phyloP scores from a whole-genome alignment of 805 yeast genomes.

The Wilhelminamyces savonicus region DNA sequence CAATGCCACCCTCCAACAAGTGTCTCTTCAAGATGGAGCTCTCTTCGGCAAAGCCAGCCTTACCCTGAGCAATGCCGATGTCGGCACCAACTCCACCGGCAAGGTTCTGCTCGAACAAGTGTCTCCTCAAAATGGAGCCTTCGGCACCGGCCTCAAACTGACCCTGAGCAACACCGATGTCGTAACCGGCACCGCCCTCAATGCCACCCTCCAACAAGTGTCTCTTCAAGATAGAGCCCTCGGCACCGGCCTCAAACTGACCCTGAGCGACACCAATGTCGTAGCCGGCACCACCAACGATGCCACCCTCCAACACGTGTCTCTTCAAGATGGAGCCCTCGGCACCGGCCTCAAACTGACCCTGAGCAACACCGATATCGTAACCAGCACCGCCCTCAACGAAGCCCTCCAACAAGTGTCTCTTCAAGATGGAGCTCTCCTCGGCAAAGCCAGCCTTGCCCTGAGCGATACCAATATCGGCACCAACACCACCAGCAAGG shows the following conservation, averaged over 20 bases:
- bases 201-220: constrained; percentile 5
- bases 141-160: constrained; percentile 6
- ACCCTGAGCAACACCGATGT: constrained; percentile 4
- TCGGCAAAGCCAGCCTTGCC: too few relatives aligned
- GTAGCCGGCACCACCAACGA: constrained; percentile 2
- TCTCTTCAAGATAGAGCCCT: constrained; percentile 5
- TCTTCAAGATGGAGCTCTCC: too few relatives aligned
- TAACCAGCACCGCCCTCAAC: constrained; percentile 8
- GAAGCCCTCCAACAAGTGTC: constrained; percentile 5
- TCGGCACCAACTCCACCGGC: constrained; percentile 4
- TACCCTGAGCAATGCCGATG: constrained; percentile 5
- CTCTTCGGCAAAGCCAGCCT: constrained; percentile 5
- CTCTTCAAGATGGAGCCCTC: constrained; percentile 4
- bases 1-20: constrained; percentile 3
- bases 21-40: constrained; percentile 2
- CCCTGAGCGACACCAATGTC: constrained; percentile 1
- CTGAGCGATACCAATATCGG: too few relatives aligned
- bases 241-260: constrained; percentile 1
- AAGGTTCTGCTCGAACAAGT: constrained; percentile 2
- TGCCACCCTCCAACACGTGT: constrained; percentile 5
- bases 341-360: constrained; percentile 1
- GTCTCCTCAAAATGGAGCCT: constrained; percentile 1
- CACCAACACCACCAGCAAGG: too few relatives aligned
- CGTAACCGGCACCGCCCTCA: constrained; percentile 4
- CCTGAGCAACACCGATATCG: constrained; percentile 6